Evolutionary conservation across 2,329 filamentous ascomycete genomes (phyloP), one percentile per base, ranked within the genome.

Genomic region (Alternaria alternata): DNA sequence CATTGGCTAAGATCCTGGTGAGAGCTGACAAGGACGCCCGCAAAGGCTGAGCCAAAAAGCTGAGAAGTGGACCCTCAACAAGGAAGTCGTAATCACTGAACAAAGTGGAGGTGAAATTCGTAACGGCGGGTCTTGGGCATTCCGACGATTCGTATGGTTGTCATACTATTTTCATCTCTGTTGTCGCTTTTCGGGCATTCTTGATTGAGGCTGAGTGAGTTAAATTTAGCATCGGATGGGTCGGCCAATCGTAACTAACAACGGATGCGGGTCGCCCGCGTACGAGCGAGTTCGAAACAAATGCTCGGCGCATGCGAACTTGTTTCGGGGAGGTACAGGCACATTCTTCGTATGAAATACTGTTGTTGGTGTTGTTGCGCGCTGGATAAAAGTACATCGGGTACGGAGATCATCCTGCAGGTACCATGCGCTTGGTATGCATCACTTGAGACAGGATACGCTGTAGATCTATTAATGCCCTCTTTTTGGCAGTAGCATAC

Each of bases 181-280:
- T 41, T 42, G 47, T 55, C 49, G 39, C 48, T 42, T 44, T 53
- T 51, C 43, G 52, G 61, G 42, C 58, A 32, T 42, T 58, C 43
- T 54, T 55, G 49, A 57, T 59, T 55, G 64, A 64, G 67, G 68
- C 68, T 67, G 61, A 68, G 66, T 34, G 30, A 28, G 57, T 44
- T 70, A 70, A 67, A 62, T 55, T 66, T 70, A 67, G 66, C 32
- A 68, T 14, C 59, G 41, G 39, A 39, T 28, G 28, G 41, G 39
- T 34, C 51, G 47, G 56, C 61, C 56, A 64, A 57, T 55, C 42
- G 57, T 62, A 36, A 51, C 54, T 52, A 14, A 22, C 54, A 55
- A 57, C 51, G 51, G 42, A 54, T 65, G 36, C 51, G 43, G 52
- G 41, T 55, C 30, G 38, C 42, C 47, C 51, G 51, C 54, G 52